These are phyloP conservation scores for Cryptosporidium meleagridis DNA, from an alignment of 169 alveolate genomes.

Conservation along the genomic window DNA sequence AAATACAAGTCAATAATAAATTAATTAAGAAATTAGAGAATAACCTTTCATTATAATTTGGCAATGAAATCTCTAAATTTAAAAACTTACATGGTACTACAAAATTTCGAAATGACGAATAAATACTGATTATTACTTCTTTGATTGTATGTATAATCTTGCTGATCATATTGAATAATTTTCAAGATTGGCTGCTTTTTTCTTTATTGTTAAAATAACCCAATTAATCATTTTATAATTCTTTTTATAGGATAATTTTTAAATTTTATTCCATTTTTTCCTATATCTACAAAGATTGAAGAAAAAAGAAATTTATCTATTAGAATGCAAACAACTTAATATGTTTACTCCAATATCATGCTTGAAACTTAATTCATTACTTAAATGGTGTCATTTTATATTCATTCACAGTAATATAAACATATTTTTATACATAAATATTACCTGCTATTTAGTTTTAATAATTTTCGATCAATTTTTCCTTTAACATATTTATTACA, in stretches of 20 bases:
- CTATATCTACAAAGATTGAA: no score
- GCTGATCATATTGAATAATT: not conserved
- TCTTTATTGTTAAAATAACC: not conserved
- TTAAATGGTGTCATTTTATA: no score
- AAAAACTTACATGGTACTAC: conserved; percentile 70
- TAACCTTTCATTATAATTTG: not conserved
- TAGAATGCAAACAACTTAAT: not conserved
- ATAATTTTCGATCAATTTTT: not conserved
- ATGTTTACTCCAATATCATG: not conserved
- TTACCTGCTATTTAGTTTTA: not conserved
- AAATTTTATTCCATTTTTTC: no score
- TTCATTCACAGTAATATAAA: not conserved
- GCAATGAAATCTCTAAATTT: not conserved
- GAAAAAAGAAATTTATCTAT: no score
- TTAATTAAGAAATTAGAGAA: not conserved
- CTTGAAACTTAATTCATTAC: not conserved
- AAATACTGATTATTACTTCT: not conserved
- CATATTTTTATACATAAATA: no score
- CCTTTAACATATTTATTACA: not conserved
- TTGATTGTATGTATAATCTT: not conserved
- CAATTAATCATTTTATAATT: not conserved
- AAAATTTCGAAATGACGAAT: conserved; percentile 51
- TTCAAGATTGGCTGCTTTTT: not conserved
- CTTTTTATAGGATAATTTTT: not conserved
- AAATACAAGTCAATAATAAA: not conserved